phyloP scores from a whole-genome alignment of 2,329 filamentous ascomycete genomes.

The Exophiala alcalophila region DNA sequence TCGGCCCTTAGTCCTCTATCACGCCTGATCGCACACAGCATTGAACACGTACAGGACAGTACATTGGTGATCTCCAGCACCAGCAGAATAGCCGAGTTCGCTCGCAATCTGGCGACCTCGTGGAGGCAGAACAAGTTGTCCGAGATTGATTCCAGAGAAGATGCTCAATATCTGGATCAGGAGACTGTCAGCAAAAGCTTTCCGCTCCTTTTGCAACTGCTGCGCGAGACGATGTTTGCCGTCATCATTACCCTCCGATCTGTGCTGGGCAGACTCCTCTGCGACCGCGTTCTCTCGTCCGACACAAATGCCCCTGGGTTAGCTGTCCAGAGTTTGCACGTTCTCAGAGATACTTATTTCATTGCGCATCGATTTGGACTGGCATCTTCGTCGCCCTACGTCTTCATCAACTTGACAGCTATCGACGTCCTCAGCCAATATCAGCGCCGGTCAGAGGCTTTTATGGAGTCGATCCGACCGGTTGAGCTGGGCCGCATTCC shows the following conservation, averaged over 20 bases:
- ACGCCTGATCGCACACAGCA: slow-evolving; percentile 59
- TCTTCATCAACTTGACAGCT: slow-evolving; percentile 76
- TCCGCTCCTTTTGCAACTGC: slow-evolving; percentile 69
- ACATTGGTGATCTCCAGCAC: slow-evolving; percentile 42
- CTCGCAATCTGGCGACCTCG: slow-evolving; percentile 62
- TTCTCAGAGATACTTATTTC: slow-evolving; percentile 76
- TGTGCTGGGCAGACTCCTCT: slow-evolving; percentile 63
- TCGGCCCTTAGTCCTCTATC: slow-evolving; percentile 62
- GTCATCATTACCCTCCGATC: slow-evolving; percentile 72
- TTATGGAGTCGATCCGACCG: slow-evolving; percentile 63
- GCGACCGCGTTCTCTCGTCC: slow-evolving; percentile 55
- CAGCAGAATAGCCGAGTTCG: slow-evolving; percentile 66
- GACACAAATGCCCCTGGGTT: slow-evolving; percentile 61
- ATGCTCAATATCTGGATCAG: slow-evolving; percentile 60
- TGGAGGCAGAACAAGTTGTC: slow-evolving; percentile 76
- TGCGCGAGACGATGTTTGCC: slow-evolving; percentile 73
- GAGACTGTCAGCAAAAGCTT: slow-evolving; percentile 66
- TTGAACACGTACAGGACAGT: slow-evolving; percentile 55
- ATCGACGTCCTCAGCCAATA: slow-evolving; percentile 78
- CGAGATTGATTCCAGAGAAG: slow-evolving; percentile 66
- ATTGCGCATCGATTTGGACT: slow-evolving; percentile 72
- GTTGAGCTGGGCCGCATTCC: slow-evolving; percentile 56
- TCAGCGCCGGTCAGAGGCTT: slow-evolving; percentile 61
- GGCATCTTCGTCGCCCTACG: slow-evolving; percentile 75
- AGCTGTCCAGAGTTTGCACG: slow-evolving; percentile 68